Base-by-base conservation (phyloP, 2,329 filamentous ascomycete genomes). In the Curvularia spicifera region DNA sequence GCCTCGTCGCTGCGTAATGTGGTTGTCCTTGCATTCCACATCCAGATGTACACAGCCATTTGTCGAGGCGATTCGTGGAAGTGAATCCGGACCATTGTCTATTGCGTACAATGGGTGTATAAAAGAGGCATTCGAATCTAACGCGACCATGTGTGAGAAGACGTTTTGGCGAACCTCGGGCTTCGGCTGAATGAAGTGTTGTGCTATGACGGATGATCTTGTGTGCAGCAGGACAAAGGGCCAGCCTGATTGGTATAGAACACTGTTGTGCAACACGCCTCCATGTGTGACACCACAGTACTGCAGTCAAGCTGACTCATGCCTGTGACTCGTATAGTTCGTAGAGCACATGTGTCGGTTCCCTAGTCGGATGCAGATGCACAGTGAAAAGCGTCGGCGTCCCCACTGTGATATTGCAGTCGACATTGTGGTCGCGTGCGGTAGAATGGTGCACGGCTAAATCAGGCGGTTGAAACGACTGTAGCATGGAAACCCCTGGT, bases 401-500 rank as follows among this genome's bases (percentile, higher is more conserved):
- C 47, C 24, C 18, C 33, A 43, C 46, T 26, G 46, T 35, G 39
- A 31, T 33, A 47, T 35, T 33, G 26, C 15, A 35, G 22, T 15
- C 29, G 47, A 10, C 12, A 24, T 35, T 13, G n/a, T 6, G 52
- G 28, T 51, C 35, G 43, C 52, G 42, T 39, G 43, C 31, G 4
- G 33, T 51, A 20, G 18, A 54, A 51, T 51, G 20, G 13, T 6
- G 20, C 28, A 37, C 52, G 56, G 56, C 20, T 59, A 56, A 61
- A 59, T 51, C 39, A 43, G 52, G 18, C 47, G 42, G 52, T 39
- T 39, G 24, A 55, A 43, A 37, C 15, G n/a, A 47, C 26, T 12
- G 20, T 35, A 45, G 26, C 18, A 28, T 46, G 29, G 46, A 43
- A 28, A 42, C 43, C 26, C 44, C 6, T 33, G 51, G 8, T 26